A percentile compares a stretch with the other conserved stretches of the same genome.
These are phyloP conservation scores for Tolypocladium ovalisporum DNA, from an alignment of 2,329 filamentous ascomycete species.

Conservation along the genomic window DNA sequence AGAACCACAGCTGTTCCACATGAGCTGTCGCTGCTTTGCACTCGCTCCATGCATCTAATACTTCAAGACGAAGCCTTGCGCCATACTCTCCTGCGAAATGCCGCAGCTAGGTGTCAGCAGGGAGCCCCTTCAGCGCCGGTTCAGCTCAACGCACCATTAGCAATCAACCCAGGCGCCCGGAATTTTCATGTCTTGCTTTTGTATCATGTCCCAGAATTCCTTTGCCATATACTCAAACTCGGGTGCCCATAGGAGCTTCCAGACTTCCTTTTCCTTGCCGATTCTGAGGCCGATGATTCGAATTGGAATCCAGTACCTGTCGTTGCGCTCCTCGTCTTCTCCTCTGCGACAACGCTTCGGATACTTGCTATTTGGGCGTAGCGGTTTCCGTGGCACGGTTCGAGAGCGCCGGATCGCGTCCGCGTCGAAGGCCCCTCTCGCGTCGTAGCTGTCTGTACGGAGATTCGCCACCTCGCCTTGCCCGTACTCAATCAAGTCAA, in stretches of 20 bases:
- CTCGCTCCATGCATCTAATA: too few species aligned
- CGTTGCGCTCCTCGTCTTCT: not conserved
- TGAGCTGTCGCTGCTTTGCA: too few species aligned
- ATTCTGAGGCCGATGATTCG: not conserved
- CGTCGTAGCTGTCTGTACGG: not conserved
- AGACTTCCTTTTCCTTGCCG: not conserved
- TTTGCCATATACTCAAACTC: not conserved
- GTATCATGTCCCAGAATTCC: not conserved
- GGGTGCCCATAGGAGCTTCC: not conserved
- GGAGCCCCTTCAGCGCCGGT: too few species aligned
- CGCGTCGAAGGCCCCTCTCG: not conserved
- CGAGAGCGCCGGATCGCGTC: not conserved
- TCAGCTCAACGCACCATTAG: not conserved
- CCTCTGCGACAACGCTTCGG: not conserved
- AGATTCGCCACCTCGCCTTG: not conserved
- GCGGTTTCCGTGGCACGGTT: not conserved
- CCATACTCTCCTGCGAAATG: too few species aligned
- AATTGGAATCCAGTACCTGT: not conserved
- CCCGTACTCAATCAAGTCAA: not conserved
- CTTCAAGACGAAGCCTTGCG: too few species aligned
- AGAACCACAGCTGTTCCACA: too few species aligned
- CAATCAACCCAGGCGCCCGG: not conserved
- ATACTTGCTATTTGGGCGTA: not conserved
- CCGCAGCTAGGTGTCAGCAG: too few species aligned
- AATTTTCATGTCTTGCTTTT: not conserved